Evolutionary conservation across 2,329 filamentous ascomycete genomes (phyloP), one percentile per base, ranked within the genome.

Genomic region (Aureobasidium uvarum): DNA sequence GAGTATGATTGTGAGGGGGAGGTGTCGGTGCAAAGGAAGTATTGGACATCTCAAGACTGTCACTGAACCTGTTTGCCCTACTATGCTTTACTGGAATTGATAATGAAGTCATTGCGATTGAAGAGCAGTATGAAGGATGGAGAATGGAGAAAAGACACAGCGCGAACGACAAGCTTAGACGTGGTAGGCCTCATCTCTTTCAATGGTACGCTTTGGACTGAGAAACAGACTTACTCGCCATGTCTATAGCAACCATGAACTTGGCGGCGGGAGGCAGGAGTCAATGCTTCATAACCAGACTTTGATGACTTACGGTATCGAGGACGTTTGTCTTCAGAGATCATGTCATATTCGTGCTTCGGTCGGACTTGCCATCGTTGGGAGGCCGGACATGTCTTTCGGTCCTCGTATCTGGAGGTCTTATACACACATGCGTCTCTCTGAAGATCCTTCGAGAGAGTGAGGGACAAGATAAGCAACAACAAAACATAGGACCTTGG

Each of bases 241-340:
- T 51, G 43, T 28, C 58, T 62, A 62, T 62, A 62, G 58, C 58
- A 62, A 62, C 58, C 58, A 62, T n/a, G 18, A 51, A 51, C 5
- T 51, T 62, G 46, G 45, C 45, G 58, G n/a, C 58, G 58, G 58
- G 46, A 62, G 45, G 45, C 45, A 62, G 23, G 46, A 25, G 58
- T 62, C 58, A 62, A 62, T 62, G 58, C 58, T 50, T 46, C 20
- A 60, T 31, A 60, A 1, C 33, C 56, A 43, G 43, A 48, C 41
- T 60, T n/a, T 23, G 13, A 13, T 36, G 25, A 38, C 38, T 38
- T 28, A 18, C 13, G 56, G 31, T 38, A 13, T 46, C 31, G n/a
- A 25, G 56, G n/a, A 13, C 31, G 41, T 48, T 43, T 5, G 11
- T 20, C 11, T 6, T 18, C 14, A 18, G 8, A 33, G 16, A 25